Evolutionary conservation across 2,329 filamentous ascomycete species (phyloP), one percentile per base, ranked within the genome.

Genomic region (Rhinocladiella similis): DNA sequence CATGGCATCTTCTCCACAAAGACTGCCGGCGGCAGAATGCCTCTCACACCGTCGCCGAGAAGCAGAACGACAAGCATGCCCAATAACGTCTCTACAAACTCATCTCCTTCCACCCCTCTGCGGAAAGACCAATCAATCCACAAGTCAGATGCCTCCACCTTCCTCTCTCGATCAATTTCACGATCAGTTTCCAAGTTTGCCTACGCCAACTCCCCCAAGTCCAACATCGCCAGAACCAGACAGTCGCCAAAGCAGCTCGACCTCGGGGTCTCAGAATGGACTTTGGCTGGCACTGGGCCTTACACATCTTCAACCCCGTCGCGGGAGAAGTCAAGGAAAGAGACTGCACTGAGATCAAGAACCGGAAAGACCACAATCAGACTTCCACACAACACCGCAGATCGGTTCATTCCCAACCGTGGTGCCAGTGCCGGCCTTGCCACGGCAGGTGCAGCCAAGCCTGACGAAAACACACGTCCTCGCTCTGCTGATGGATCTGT

Each of bases 401-500:
- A 99, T 73, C 87, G 94, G 51, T 99, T 97, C 79, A 97, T 99
- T 65, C 93, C 94, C 65, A 97, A 96, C 80, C 89, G 94, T 29
- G 83, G 83, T 48, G 89, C 92, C 63, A 96, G 92, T 78, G 94
- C 95, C 50, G 92, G 89, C 54, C 89, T 96, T 69, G 81, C 87
- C 69, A 91, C 91, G 65, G 83, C 83, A 57, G 90, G 91, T 59
- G 88, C 90, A 52, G 86, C 86, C 62, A 97, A 97, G 83, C 83
- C 93, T 43, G 89, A 94, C 62, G 88, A 93, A 60, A 84, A 83
- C 71, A 82, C 87, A 66, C 82, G 88, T 56, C 83, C 90, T 57
- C 93, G 91, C 76, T 87, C 83, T 46, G 87, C 83, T 53, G 90
- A 94, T 63, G 86, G 85, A 54, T 96, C 91, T 1, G 78, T 85